A percentile compares a stretch with the other conserved stretches of the same genome.
These are phyloP conservation scores for Alternaria dauci DNA, from an alignment of 2,329 filamentous ascomycete genomes.

Conservation along the genomic window DNA sequence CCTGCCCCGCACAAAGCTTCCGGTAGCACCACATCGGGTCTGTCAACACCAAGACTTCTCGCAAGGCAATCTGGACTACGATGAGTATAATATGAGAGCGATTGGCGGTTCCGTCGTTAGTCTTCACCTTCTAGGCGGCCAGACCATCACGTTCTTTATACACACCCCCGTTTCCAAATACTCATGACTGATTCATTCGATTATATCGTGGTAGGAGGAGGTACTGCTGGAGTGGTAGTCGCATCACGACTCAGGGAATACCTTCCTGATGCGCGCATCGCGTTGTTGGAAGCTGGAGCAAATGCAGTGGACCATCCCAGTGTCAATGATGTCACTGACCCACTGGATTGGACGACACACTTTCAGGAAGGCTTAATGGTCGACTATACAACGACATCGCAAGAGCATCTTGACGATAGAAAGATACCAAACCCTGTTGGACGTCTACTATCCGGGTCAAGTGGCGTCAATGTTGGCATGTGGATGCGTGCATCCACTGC, in stretches of 20 bases:
- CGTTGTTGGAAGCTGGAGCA: constrained; percentile 27
- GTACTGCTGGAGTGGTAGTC: constrained; percentile 33
- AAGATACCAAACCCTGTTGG: constrained; percentile 24
- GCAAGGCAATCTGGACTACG: not conserved
- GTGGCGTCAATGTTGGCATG: constrained; percentile 23
- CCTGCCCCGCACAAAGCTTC: not conserved
- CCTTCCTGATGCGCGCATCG: constrained; percentile 11
- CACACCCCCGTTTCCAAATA: not conserved
- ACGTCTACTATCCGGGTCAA: constrained; percentile 26
- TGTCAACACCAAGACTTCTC: not conserved
- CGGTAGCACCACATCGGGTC: not conserved
- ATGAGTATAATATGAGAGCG: not conserved
- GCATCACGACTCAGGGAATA: constrained; percentile 30
- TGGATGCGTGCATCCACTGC: constrained; percentile 28
- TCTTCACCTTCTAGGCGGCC: not conserved
- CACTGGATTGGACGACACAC: constrained; percentile 7
- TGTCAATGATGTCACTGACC: constrained; percentile 19
- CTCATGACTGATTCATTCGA: constrained; percentile 17
- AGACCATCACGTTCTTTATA: not conserved
- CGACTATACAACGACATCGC: constrained; percentile 28
- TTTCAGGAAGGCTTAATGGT: constrained; percentile 18
- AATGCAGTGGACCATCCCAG: constrained; percentile 15
- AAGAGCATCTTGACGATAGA: constrained; percentile 21
- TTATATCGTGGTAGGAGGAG: constrained; percentile 39
- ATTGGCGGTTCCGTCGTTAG: not conserved